phyloP scores from a whole-genome alignment of 805 yeast species.

The Yamadazyma paraphyllophila region DNA sequence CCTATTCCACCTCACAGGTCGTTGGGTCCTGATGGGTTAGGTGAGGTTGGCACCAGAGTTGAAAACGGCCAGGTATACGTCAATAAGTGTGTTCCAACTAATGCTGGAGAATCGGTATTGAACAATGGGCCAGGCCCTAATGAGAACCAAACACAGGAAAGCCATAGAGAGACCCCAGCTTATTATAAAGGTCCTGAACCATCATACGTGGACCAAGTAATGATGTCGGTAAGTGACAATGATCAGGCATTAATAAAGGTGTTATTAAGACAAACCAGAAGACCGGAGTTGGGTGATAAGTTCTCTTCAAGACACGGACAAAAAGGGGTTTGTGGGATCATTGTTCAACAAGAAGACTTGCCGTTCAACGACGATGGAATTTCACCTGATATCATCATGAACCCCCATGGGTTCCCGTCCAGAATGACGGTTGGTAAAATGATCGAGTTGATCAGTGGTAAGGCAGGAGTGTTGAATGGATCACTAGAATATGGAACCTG shows the following conservation, averaged over 20 bases:
- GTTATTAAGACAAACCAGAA: conserved; percentile 86
- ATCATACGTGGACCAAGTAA: conserved; percentile 91
- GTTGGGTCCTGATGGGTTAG: conserved; percentile 92
- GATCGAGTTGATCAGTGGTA: conserved; percentile 94
- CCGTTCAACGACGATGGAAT: conserved; percentile 94
- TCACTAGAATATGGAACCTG: conserved; percentile 94
- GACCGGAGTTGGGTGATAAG: conserved; percentile 97
- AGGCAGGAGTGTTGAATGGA: conserved; percentile 95
- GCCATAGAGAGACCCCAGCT: conserved; percentile 87
- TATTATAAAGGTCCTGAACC: conserved; percentile 94
- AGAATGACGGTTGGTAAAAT: conserved; percentile 99
- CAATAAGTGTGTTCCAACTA: conserved; percentile 88
- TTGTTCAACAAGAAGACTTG: conserved; percentile 94
- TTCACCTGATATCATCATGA: conserved; percentile 94
- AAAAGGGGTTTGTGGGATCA: conserved; percentile 98
- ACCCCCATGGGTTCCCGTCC: conserved; percentile 99
- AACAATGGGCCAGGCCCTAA: conserved; percentile 15
- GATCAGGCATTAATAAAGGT: conserved; percentile 95
- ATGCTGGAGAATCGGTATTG: conserved; percentile 67
- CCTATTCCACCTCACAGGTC: conserved; percentile 86
- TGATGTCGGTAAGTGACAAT: conserved; percentile 94
- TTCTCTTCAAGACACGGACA: conserved; percentile 98
- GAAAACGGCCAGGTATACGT: conserved; percentile 93
- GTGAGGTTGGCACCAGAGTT: conserved; percentile 89
- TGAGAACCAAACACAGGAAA: conserved; percentile 41